Conservation (phyloP, 2,329 filamentous ascomycete species). For the Aspergillus fumigatiaffinis region DNA sequence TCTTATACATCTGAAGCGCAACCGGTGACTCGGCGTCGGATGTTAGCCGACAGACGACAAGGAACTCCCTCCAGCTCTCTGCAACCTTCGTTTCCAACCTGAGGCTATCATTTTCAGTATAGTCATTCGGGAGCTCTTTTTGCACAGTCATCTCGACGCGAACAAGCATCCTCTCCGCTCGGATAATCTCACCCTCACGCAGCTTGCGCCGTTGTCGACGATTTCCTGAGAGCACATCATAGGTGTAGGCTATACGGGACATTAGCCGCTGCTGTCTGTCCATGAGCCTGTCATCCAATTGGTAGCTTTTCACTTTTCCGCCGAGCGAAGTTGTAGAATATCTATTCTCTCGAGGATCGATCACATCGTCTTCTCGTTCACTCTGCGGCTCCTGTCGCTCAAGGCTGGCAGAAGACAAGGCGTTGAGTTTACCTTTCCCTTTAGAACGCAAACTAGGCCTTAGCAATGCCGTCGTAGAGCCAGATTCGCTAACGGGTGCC, state of each 20-base stretch:
- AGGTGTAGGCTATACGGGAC: constrained; percentile 35
- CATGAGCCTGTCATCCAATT: constrained; percentile 41
- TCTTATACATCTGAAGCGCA: constrained; percentile 58
- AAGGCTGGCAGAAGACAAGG: constrained; percentile 19
- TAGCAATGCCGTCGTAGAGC: constrained; percentile 34
- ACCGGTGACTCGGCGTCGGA: constrained; percentile 53
- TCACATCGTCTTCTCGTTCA: constrained; percentile 17
- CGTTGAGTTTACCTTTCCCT: constrained; percentile 16
- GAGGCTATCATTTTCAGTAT: constrained; percentile 60
- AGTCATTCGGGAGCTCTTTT: constrained; percentile 55
- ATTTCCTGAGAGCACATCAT: constrained; percentile 31
- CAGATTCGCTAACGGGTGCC: constrained; percentile 25
- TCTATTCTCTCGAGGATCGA: constrained; percentile 8
- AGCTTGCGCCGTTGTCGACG: constrained; percentile 36
- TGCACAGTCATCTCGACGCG: constrained; percentile 54
- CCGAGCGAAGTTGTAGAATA: constrained; percentile 18
- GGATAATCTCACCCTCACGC: constrained; percentile 59
- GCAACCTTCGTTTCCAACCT: constrained; percentile 55
- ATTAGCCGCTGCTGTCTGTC: constrained; percentile 39
- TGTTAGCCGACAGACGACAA: constrained; percentile 58
- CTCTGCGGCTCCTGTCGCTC: constrained; percentile 33
- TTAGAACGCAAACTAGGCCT: constrained; percentile 16
- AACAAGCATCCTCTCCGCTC: constrained; percentile 66
- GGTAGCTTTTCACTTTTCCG: constrained; percentile 41
- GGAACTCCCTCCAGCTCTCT: constrained; percentile 64